These are phyloP conservation scores for Termitomyces sp. DNA, from an alignment of 768 basidiomycete genomes.

Conservation along the genomic window DNA sequence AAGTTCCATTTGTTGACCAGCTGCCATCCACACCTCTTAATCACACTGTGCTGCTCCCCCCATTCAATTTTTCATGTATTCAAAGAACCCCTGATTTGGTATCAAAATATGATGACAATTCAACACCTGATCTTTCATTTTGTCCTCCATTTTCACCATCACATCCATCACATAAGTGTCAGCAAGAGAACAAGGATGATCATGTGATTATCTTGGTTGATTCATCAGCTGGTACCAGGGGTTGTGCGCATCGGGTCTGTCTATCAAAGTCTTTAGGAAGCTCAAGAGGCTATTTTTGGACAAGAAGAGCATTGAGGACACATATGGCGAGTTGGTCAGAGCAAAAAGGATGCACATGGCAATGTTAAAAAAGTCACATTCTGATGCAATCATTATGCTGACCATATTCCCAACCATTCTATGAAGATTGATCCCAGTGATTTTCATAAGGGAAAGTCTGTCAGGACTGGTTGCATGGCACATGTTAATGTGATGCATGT, in stretches of 20 bases:
- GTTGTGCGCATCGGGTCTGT: not conserved
- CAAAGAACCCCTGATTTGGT: too few species aligned
- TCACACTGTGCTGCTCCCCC: too few species aligned
- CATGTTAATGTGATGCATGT: slow-evolving; percentile 19
- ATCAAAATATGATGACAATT: too few species aligned
- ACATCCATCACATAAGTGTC: not conserved
- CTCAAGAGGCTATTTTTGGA: slow-evolving; percentile 12
- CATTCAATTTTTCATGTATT: too few species aligned
- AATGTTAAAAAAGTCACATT: slow-evolving; percentile 14
- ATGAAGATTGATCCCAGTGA: slow-evolving; percentile 16
- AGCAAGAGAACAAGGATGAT: too few species aligned
- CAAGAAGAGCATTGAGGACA: slow-evolving; percentile 5
- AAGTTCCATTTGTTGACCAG: too few species aligned
- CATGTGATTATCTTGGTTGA: too few species aligned
- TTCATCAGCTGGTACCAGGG: not conserved
- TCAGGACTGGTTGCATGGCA: slow-evolving; percentile 18
- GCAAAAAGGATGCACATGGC: slow-evolving; percentile 5
- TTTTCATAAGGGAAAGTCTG: slow-evolving; percentile 15
- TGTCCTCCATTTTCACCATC: not conserved
- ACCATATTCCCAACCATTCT: slow-evolving; percentile 9
- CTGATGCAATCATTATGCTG: slow-evolving; percentile 16
- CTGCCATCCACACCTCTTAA: too few species aligned
- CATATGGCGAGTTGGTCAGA: slow-evolving; percentile 15
- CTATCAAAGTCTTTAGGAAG: slow-evolving; percentile 1
- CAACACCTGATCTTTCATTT: too few species aligned